Conservation (phyloP, 805 yeast genomes). For the Candida sanyiensis region DNA sequence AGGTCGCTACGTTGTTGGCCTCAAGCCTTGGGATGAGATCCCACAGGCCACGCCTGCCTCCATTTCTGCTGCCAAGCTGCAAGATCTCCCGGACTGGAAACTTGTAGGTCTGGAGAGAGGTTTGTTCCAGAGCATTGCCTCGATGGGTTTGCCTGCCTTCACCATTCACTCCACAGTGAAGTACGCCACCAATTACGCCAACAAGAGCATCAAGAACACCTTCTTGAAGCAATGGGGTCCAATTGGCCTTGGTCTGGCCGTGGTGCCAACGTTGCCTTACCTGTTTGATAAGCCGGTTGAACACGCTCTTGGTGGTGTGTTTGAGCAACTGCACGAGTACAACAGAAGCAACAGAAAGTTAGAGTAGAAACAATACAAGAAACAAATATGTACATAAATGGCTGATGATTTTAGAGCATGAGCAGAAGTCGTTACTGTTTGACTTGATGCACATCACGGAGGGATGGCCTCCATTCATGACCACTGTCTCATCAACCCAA, state of each 20-base stretch:
- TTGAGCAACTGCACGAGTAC: conserved; percentile 29
- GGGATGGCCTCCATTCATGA: no score
- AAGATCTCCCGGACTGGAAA: conserved; percentile 47
- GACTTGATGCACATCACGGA: no score
- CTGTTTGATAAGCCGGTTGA: conserved; percentile 82
- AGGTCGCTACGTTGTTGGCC: conserved; percentile 54
- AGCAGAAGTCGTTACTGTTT: no score
- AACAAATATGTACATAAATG: no score
- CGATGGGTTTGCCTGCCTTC: conserved; percentile 84
- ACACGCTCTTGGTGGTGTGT: conserved; percentile 53
- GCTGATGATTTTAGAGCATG: no score
- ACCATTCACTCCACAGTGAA: conserved; percentile 75
- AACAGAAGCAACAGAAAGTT: conserved; percentile 13
- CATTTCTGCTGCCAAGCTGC: conserved; percentile 29
- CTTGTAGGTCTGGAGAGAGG: conserved; percentile 62
- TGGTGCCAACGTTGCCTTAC: conserved; percentile 74
- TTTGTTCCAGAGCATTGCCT: conserved; percentile 74
- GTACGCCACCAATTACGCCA: conserved; percentile 56
- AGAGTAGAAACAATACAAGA: conserved; percentile 11
- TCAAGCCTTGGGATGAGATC: conserved; percentile 60
- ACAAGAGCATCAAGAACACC: conserved; percentile 45
- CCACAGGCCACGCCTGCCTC: conserved; percentile 31
- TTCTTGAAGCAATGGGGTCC: conserved; percentile 63
- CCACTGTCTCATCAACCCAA: conserved; percentile 49
- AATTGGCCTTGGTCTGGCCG: conserved; percentile 68